Conservation (phyloP, 352 stramenopile species). For the Globisporangium acanthophoron region DNA sequence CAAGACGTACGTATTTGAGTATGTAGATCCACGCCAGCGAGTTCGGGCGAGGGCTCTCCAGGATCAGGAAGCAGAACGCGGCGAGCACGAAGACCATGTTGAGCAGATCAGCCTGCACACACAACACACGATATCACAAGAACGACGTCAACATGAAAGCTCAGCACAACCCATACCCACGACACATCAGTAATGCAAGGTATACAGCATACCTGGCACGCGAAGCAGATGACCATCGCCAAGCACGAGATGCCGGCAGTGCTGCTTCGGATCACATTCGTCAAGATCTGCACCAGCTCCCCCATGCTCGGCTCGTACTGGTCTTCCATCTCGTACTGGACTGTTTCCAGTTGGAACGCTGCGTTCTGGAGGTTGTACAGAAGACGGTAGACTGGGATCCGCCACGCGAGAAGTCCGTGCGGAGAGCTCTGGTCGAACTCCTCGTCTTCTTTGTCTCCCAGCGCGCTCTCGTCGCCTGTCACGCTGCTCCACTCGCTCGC, state of each 20-base stretch:
- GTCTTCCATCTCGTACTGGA: constrained; percentile 74
- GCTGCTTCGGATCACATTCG: constrained; percentile 65
- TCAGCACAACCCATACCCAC: neutral
- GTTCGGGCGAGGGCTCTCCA: constrained; percentile 72
- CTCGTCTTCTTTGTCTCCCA: constrained; percentile 73
- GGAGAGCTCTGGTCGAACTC: constrained; percentile 51
- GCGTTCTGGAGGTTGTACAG: constrained; percentile 73
- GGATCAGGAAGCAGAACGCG: constrained; percentile 61
- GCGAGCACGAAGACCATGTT: constrained; percentile 75
- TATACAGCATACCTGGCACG: constrained; percentile 45
- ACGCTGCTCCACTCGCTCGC: constrained; percentile 84
- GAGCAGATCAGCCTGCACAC: constrained; percentile 58
- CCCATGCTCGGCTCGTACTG: constrained; percentile 54
- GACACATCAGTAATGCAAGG: neutral
- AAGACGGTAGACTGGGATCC: constrained; percentile 56
- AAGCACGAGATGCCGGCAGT: constrained; percentile 60
- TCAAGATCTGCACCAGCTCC: constrained; percentile 51
- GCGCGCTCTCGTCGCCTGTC: constrained; percentile 75
- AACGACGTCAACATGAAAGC: neutral
- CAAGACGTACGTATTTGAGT: constrained; percentile 70
- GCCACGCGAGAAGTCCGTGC: constrained; percentile 35
- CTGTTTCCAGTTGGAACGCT: constrained; percentile 58
- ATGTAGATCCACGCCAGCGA: constrained; percentile 61
- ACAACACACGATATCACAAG: neutral
- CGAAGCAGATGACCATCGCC: constrained; percentile 60